These are phyloP conservation scores for Flaveria ramosissima DNA, from an alignment of 129 eudicot genomes.

Conservation along the genomic window DNA sequence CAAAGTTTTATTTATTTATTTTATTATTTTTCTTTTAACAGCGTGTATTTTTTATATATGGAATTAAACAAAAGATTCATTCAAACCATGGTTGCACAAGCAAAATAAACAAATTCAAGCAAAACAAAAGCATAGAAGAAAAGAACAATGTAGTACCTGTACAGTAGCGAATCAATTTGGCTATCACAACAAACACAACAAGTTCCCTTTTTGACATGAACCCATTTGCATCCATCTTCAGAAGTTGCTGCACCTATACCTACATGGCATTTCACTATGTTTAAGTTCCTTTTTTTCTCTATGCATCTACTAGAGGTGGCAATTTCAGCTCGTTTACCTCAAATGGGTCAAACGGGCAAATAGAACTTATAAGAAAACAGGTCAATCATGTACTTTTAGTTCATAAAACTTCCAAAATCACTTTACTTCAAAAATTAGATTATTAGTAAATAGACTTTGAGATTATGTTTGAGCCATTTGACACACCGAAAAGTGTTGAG, in stretches of 20 bases:
- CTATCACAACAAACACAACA: constrained; percentile 96
- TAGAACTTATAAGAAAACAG: not conserved
- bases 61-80: not conserved
- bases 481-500: not conserved
- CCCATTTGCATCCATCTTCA: constrained; percentile 88
- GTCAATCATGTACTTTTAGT: not conserved
- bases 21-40: no score
- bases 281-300: not conserved
- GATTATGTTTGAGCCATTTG: not conserved
- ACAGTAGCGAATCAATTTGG: constrained; percentile 88
- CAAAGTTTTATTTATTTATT: not conserved
- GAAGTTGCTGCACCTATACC: constrained; percentile 69
- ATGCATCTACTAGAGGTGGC: constrained; percentile 15
- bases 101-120: constrained; percentile 8
- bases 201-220: constrained; percentile 80
- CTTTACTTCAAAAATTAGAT: not conserved
- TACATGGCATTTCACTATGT: constrained; percentile 25
- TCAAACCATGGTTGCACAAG: not conserved
- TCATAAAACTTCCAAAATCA: not conserved
- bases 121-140: constrained; percentile 13
- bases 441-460: not conserved
- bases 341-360: not conserved
- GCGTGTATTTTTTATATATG: not conserved
- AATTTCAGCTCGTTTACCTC: not conserved
- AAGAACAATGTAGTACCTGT: constrained; percentile 57